Conservation (phyloP, 2,329 filamentous ascomycete species). For the Ramichloridium luteum region DNA sequence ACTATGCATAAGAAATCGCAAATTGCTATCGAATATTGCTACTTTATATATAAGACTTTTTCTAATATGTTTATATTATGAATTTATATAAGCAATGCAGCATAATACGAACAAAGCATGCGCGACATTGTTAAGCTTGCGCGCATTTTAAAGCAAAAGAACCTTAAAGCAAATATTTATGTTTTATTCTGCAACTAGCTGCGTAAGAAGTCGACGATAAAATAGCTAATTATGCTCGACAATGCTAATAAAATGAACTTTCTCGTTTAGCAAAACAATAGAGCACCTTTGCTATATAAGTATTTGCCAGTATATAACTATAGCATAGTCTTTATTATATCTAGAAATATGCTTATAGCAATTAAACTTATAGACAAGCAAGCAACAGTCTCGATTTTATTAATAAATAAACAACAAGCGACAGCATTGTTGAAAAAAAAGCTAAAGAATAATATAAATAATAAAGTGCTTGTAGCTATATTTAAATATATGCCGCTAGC, state of each 20-base stretch:
- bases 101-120: too few species aligned
- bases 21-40: conserved; percentile 15
- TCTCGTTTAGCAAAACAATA: too few species aligned
- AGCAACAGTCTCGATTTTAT: neutral
- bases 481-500: too few species aligned
- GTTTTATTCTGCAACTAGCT: too few species aligned
- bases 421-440: neutral
- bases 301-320: neutral
- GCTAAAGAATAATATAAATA: neutral
- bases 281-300: too few species aligned
- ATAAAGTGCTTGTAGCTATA: neutral
- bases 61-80: conserved; percentile 1
- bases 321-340: neutral
- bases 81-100: neutral
- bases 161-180: too few species aligned
- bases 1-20: conserved; percentile 17
- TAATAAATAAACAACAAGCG: neutral
- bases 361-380: neutral
- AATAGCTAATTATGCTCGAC: too few species aligned
- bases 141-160: too few species aligned
- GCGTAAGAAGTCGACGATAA: too few species aligned
- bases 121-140: too few species aligned
- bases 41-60: conserved; percentile 10
- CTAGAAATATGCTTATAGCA: neutral
- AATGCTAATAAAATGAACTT: too few species aligned